Evolutionary conservation across 2,329 filamentous ascomycete species (phyloP).

Genomic region (Colletotrichum endophyticum): DNA sequence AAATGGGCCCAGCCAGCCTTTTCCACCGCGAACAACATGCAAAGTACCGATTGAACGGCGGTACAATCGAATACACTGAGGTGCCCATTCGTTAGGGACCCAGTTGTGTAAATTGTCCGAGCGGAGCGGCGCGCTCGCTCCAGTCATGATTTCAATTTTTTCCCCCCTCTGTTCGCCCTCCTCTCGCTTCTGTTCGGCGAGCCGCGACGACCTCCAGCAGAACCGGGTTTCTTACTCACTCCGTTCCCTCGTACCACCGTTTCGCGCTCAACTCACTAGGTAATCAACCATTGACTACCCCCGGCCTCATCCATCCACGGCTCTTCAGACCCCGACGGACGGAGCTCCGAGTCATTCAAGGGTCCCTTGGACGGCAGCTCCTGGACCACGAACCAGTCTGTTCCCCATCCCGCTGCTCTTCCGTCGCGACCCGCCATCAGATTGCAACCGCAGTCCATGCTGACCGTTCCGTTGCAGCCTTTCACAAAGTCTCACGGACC

Average conservation of each 20-base stretch:
- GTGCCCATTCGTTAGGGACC: not conserved
- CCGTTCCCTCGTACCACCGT: not conserved
- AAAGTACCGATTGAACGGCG: not conserved
- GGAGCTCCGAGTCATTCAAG: constrained; percentile 7
- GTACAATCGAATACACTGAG: not conserved
- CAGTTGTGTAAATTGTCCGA: not conserved
- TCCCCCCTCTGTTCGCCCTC: not conserved
- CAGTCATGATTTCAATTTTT: not conserved
- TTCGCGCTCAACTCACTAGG: not conserved
- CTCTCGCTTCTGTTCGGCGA: not conserved
- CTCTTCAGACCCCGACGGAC: not conserved
- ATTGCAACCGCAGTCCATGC: not conserved
- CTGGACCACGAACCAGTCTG: not conserved
- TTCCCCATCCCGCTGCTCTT: not conserved
- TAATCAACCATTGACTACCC: not conserved
- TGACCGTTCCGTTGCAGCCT: not conserved
- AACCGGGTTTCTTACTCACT: not conserved
- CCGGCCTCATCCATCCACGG: not conserved
- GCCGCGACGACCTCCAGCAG: not conserved
- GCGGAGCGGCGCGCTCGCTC: not conserved
- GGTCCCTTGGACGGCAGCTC: not conserved
- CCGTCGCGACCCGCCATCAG: not conserved
- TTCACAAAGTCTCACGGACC: not conserved
- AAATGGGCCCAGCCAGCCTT: not conserved
- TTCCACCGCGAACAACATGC: not conserved